Evolutionary conservation across 495 filamentous ascomycete genomes (phyloP), one percentile per base, ranked within the genome.

Genomic region (Neurospora sp.): DNA sequence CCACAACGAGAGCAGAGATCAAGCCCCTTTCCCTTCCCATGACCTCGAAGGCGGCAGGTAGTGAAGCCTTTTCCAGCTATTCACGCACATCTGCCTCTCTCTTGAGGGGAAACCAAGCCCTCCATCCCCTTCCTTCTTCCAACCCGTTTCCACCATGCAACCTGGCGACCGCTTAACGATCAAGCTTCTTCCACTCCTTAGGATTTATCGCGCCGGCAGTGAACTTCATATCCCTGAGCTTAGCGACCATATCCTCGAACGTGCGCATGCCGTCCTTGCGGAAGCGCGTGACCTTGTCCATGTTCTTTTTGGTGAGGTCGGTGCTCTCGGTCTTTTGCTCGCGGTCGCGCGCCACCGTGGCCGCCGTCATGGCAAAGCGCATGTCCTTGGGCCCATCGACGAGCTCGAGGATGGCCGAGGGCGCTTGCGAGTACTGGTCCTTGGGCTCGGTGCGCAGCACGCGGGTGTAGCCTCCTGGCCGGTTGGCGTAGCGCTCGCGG

Each of bases 311-410:
- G 39, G 95, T 98, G 48, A 96, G 80, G 3, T 92, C 86, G 73
- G 88, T 90, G 72, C 92, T 81, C 4, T 80, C 79, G 69, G 83
- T 84, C 45, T 84, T 83, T 69, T 87, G 76, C 14, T 77, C 79
- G 40, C 90, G 83, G 75, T 91, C 84, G 48, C 86, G 85, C 44
- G 90, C 92, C 0, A 99, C 83, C 0, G 92, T 89, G 68, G 88
- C 88, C 4, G 96, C 96, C 17, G 94, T 97, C 85, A 98, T 89
- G 70, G 92, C 91, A 83, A 99, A 98, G 3, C 94, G 91, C 87
- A 97, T 93, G 82, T 99, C 96, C 81, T 90, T 92, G 17, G 94
- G 95, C 53, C 95, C 95, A 80, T 99, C 96, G 61, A 98, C 94
- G 14, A 99, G 87, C 82, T 98, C 96, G n/a, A 99, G 88, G 75